phyloP scores from a whole-genome alignment of 2,329 filamentous ascomycete genomes.

The Verticillium alfalfae region DNA sequence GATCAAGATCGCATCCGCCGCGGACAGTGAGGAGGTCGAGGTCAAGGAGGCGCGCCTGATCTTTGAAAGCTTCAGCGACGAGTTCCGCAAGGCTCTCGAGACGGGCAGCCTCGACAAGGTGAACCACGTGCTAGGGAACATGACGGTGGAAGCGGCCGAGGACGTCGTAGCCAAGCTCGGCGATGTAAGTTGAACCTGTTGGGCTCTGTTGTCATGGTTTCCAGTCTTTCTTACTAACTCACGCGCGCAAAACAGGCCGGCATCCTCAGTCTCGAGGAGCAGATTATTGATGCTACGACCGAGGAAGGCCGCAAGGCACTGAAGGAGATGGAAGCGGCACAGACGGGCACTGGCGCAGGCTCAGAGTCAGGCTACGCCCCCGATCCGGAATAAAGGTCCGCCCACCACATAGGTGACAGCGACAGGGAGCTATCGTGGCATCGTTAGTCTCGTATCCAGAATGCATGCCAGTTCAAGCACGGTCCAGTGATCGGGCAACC shows the following conservation, averaged over 20 bases:
- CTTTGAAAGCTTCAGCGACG: slow-evolving; percentile 78
- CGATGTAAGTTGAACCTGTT: slow-evolving; percentile 39
- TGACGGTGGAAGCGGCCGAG: slow-evolving; percentile 85
- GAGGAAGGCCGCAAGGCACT: slow-evolving; percentile 75
- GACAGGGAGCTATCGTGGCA: neutral
- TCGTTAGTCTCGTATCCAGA: neutral
- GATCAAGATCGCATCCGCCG: slow-evolving; percentile 80
- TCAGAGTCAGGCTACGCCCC: slow-evolving; percentile 20
- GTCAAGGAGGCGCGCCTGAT: slow-evolving; percentile 62
- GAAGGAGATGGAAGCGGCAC: slow-evolving; percentile 62
- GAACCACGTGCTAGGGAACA: slow-evolving; percentile 64
- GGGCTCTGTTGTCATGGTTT: neutral
- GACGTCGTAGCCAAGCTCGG: slow-evolving; percentile 75
- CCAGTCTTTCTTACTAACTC: slow-evolving; percentile 15
- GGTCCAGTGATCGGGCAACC: too few relatives aligned
- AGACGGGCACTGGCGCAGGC: slow-evolving; percentile 15
- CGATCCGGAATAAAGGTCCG: slow-evolving; percentile 32
- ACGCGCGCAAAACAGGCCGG: slow-evolving; percentile 53
- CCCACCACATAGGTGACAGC: neutral
- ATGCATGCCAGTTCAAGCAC: too few relatives aligned
- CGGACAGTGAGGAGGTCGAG: slow-evolving; percentile 60
- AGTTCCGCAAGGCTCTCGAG: slow-evolving; percentile 76
- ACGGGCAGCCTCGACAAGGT: slow-evolving; percentile 73
- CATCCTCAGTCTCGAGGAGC: slow-evolving; percentile 84
- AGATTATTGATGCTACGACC: slow-evolving; percentile 93